phyloP scores from a whole-genome alignment of 257 asterid genomes.

The Schizonepeta tenuifolia region DNA sequence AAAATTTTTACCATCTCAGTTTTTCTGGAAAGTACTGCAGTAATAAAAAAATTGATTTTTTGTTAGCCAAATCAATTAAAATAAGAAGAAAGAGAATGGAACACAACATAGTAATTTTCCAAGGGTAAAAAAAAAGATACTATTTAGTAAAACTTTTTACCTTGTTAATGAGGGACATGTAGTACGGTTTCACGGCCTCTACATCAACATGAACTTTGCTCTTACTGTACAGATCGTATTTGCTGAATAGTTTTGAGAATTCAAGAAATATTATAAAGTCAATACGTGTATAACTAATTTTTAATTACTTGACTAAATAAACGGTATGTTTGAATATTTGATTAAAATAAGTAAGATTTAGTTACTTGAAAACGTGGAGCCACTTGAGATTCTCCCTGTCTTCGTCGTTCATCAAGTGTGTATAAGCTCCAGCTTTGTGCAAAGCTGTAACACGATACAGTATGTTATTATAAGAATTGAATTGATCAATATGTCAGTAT shows the following conservation, averaged over 20 bases:
- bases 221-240: constrained; percentile 55
- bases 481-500: neutral
- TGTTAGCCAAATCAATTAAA: neutral
- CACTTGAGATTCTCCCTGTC: constrained; percentile 54
- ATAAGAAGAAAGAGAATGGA: neutral
- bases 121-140: neutral
- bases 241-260: constrained; percentile 35
- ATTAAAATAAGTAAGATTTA: neutral
- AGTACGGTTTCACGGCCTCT: constrained; percentile 61
- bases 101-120: too few relatives aligned
- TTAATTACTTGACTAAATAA: neutral
- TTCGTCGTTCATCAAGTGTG: constrained; percentile 59
- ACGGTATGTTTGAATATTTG: neutral
- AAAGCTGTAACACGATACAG: constrained; percentile 35
- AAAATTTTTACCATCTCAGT: constrained; percentile 58
- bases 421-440: constrained; percentile 53
- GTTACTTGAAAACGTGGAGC: constrained; percentile 55
- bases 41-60: neutral
- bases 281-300: neutral
- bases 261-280: neutral
- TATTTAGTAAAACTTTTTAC: constrained; percentile 15
- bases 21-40: constrained; percentile 75
- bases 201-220: constrained; percentile 52
- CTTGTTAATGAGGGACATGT: constrained; percentile 70
- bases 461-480: neutral